Conservation (phyloP, 768 basidiomycete genomes). For the Macrolepiota albuminosa region DNA sequence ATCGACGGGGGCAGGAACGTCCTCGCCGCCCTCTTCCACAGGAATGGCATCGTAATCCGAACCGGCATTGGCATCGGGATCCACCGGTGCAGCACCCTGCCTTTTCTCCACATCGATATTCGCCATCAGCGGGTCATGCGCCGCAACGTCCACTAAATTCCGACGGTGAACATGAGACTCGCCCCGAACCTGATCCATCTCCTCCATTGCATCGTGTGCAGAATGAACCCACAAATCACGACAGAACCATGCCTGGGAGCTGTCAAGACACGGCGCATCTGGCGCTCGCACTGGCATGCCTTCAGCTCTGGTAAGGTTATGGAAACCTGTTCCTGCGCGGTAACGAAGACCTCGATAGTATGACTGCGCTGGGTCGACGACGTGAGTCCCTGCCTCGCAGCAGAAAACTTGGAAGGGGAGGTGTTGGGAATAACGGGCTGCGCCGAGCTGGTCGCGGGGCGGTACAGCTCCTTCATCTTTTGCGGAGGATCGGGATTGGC, state of each 20-base stretch:
- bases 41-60: constrained; percentile 89
- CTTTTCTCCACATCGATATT: constrained; percentile 20
- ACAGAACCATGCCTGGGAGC: constrained; percentile 97
- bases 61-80: constrained; percentile 78
- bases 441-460: constrained; percentile 80
- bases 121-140: constrained; percentile 28
- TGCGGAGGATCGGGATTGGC: constrained; percentile 92
- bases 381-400: constrained; percentile 96
- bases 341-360: constrained; percentile 91
- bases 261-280: constrained; percentile 89
- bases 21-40: constrained; percentile 48
- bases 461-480: constrained; percentile 81
- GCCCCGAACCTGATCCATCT: constrained; percentile 37
- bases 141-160: constrained; percentile 29
- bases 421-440: constrained; percentile 82
- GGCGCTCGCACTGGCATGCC: constrained; percentile 54
- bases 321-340: constrained; percentile 75
- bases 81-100: constrained; percentile 27
- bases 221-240: constrained; percentile 93
- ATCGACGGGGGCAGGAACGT: constrained; percentile 33
- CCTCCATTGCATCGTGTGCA: constrained; percentile 71
- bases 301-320: constrained; percentile 70
- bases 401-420: constrained; percentile 99
- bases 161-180: constrained; percentile 23
- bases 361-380: constrained; percentile 92